Evolutionary conservation across 192 early-diverging fungal species (phyloP).

Genomic region (Dissophora globulifera): DNA sequence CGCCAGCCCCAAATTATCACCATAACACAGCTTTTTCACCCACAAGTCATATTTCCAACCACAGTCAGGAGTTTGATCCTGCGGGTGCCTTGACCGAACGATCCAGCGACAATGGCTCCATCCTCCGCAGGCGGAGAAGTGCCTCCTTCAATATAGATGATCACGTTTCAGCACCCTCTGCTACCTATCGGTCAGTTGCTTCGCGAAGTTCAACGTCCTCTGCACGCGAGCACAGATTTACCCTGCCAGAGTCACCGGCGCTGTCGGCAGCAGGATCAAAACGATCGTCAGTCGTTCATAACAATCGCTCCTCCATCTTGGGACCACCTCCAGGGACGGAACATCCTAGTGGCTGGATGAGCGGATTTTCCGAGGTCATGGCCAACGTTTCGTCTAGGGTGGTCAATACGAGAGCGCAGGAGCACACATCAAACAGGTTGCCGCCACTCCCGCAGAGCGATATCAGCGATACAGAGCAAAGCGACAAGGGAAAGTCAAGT

Average conservation of each 20-base stretch:
- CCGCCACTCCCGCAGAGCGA: not conserved
- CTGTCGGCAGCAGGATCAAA: constrained; percentile 18
- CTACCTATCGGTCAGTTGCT: constrained; percentile 7
- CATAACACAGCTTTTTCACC: not conserved
- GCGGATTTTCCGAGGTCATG: constrained; percentile 36
- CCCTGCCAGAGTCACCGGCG: constrained; percentile 14
- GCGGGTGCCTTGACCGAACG: not conserved
- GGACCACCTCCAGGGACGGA: constrained; percentile 16
- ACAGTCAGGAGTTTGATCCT: constrained; percentile 3
- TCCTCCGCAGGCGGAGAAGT: constrained; percentile 43
- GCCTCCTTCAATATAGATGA: constrained; percentile 18
- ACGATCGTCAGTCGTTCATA: constrained; percentile 8
- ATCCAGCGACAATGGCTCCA: not conserved
- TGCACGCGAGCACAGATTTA: not conserved
- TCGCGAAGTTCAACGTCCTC: constrained; percentile 37
- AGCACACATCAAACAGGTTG: not conserved
- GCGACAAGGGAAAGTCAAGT: not conserved
- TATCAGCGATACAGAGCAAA: constrained; percentile 7
- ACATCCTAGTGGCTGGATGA: constrained; percentile 33
- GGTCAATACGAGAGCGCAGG: constrained; percentile 39
- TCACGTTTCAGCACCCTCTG: not conserved
- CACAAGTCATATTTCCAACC: constrained; percentile 5
- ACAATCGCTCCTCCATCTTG: constrained; percentile 32
- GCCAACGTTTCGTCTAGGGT: constrained; percentile 41
- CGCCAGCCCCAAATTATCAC: constrained; percentile 1